Evolutionary conservation across 2,329 filamentous ascomycete species (phyloP).

Genomic region (Emergomyces orientalis): DNA sequence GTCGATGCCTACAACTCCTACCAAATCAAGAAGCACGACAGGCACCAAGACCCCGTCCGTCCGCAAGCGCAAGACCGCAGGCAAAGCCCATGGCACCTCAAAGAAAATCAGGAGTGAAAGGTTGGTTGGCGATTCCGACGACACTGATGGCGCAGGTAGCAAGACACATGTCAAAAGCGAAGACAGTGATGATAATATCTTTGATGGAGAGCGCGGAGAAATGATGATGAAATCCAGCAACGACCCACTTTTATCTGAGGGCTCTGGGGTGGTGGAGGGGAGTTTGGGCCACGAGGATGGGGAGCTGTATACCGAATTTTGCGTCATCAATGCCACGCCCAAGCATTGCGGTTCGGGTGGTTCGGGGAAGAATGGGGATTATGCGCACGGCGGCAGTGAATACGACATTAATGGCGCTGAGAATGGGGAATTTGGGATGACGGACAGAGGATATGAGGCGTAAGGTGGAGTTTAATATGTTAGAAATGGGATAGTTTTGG

Average conservation of each 20-base stretch:
- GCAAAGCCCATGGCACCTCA: not conserved
- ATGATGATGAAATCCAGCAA: constrained; percentile 2
- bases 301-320: constrained; percentile 12
- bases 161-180: not conserved
- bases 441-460: not conserved
- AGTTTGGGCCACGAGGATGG: constrained; percentile 3
- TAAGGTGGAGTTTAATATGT: not conserved
- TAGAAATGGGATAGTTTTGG: not conserved
- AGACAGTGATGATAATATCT: not conserved
- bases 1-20: constrained; percentile 15
- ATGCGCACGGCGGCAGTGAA: constrained; percentile 5
- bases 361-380: not conserved
- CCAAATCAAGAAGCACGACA: constrained; percentile 19
- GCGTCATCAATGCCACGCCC: constrained; percentile 1
- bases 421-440: not conserved
- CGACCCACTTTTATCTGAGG: constrained; percentile 11
- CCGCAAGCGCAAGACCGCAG: constrained; percentile 14
- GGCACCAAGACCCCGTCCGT: constrained; percentile 16
- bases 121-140: constrained; percentile 9
- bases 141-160: not conserved
- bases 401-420: not conserved
- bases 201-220: not conserved
- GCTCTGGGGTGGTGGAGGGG: not conserved
- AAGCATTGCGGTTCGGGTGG: not conserved
- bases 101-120: constrained; percentile 15